phyloP scores from a whole-genome alignment of 1,284 basidiomycete species.

The Kwoniella shivajii region DNA sequence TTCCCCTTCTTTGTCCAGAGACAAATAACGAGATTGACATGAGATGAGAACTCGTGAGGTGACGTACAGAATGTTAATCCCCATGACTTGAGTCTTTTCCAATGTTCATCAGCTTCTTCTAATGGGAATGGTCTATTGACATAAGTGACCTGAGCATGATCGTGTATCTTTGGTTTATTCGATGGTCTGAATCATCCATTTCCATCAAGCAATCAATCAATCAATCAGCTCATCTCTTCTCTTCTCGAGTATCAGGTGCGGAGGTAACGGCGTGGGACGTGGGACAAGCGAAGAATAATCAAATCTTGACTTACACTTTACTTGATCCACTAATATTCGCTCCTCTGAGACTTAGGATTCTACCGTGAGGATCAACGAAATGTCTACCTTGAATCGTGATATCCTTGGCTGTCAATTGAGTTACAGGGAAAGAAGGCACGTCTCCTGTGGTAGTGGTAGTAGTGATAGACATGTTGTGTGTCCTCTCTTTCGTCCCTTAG shows the following conservation, averaged over 20 bases:
- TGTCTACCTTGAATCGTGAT: slow-evolving; percentile 61
- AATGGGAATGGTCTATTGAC: slow-evolving; percentile 81
- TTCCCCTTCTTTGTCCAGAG: no score
- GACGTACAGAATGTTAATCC: slow-evolving; percentile 79
- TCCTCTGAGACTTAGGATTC: slow-evolving; percentile 74
- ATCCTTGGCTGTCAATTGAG: slow-evolving; percentile 13
- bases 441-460: background rate
- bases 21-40: no score
- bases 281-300: background rate
- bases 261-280: background rate
- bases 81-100: slow-evolving; percentile 77
- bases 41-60: no score
- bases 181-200: slow-evolving; percentile 12
- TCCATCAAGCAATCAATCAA: background rate
- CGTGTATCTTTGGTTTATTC: slow-evolving; percentile 49
- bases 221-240: background rate
- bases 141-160: slow-evolving; percentile 66
- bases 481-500: no score
- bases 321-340: slow-evolving; percentile 79
- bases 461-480: no score
- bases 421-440: slow-evolving; percentile 7
- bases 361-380: slow-evolving; percentile 73
- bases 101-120: slow-evolving; percentile 78
- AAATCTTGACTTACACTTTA: slow-evolving; percentile 67
- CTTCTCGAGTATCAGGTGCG: no score